A percentile compares a stretch with the other conserved stretches of the same genome.
Conservation (phyloP, 495 filamentous ascomycete genomes). For the Aspergillus panamensis region DNA sequence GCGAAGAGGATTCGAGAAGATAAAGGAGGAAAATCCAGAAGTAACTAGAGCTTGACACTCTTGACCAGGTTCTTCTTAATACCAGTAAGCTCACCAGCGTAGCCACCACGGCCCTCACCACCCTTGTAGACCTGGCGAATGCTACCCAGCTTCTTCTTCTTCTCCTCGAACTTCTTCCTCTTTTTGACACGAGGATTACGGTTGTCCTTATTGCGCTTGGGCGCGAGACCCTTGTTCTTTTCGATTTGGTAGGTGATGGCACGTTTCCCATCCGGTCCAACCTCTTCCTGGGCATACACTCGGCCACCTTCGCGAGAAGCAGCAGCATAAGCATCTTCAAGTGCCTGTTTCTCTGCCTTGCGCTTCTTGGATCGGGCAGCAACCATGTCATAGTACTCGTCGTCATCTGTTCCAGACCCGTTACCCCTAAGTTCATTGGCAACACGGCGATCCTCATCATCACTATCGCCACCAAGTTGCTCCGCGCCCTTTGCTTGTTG, state of each 20-base stretch:
- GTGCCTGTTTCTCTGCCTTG: slow-evolving; percentile 71
- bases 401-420: slow-evolving; percentile 46
- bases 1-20: neutral
- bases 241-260: slow-evolving; percentile 87
- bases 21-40: slow-evolving; percentile 26
- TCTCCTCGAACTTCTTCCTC: slow-evolving; percentile 86
- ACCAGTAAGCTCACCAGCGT: slow-evolving; percentile 89
- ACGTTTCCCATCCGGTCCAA: slow-evolving; percentile 76
- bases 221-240: slow-evolving; percentile 94
- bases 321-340: slow-evolving; percentile 47
- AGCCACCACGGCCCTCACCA: slow-evolving; percentile 81
- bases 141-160: slow-evolving; percentile 89
- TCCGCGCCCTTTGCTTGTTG: slow-evolving; percentile 57
- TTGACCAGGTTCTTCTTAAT: slow-evolving; percentile 92
- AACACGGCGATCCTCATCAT: slow-evolving; percentile 47
- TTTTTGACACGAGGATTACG: slow-evolving; percentile 98
- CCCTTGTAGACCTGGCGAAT: slow-evolving; percentile 82
- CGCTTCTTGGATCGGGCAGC: slow-evolving; percentile 61
- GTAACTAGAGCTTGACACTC: slow-evolving; percentile 74
- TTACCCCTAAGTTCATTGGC: slow-evolving; percentile 40
- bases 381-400: slow-evolving; percentile 88
- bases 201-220: slow-evolving; percentile 84
- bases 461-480: slow-evolving; percentile 63
- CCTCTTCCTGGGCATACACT: slow-evolving; percentile 53
- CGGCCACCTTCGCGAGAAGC: slow-evolving; percentile 55